Conservation (phyloP, 257 asterid genomes). For the Solanum rostratum region DNA sequence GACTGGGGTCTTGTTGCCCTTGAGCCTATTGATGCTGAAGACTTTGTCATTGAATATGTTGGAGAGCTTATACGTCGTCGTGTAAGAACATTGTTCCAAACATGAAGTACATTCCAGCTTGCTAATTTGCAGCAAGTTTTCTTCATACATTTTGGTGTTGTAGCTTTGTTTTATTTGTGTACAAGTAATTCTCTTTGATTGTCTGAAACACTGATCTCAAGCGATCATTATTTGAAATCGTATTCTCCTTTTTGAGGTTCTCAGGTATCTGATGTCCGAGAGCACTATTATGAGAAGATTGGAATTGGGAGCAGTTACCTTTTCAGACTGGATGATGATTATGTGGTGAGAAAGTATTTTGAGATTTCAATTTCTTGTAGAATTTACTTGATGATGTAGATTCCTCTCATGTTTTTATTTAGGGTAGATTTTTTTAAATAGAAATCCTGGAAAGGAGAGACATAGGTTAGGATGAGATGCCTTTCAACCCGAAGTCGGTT, state of each 20-base stretch:
- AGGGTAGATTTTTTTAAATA: neutral
- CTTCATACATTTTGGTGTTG: neutral
- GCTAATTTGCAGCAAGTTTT: neutral
- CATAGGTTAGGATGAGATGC: neutral
- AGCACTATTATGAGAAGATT: slow-evolving; percentile 76
- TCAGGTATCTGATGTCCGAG: slow-evolving; percentile 93
- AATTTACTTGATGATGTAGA: neutral
- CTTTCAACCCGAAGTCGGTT: neutral
- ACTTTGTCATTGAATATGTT: slow-evolving; percentile 95
- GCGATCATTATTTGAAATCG: neutral
- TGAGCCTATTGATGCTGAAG: slow-evolving; percentile 98
- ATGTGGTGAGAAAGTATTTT: slow-evolving; percentile 57
- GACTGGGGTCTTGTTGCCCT: slow-evolving; percentile 97
- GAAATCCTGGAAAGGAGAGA: neutral
- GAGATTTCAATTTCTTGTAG: neutral
- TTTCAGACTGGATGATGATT: slow-evolving; percentile 97
- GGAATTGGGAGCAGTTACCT: slow-evolving; percentile 99
- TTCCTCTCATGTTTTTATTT: neutral
- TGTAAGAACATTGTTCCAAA: slow-evolving; percentile 34
- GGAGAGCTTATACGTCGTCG: slow-evolving; percentile 95
- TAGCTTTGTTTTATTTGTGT: neutral
- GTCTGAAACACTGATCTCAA: neutral
- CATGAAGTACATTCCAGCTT: neutral
- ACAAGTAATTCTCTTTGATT: neutral
- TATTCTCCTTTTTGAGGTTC: neutral